Evolutionary conservation across 257 asterid genomes (phyloP), one percentile per base, ranked within the genome.

Genomic region (Fraxinus pennsylvanica): DNA sequence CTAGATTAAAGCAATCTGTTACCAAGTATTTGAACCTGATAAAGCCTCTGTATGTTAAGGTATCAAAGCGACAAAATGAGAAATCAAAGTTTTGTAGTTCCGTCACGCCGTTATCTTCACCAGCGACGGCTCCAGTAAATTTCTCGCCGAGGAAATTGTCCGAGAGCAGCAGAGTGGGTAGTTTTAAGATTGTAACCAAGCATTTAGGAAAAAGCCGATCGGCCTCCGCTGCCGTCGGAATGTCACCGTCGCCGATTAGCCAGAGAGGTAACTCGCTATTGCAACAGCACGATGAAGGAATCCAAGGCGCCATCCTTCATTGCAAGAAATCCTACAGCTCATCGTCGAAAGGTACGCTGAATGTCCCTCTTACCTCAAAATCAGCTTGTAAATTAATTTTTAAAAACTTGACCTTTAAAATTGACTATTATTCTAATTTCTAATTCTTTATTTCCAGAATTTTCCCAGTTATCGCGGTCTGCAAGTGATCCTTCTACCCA

Each of bases 241-340:
- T 30, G 13, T 79, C 82, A 35, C 78, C 85, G 54, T 76, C 85
- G 71, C 83, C 86, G 77, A 81, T 79, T 35, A 86, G 81, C 73
- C 87, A 97, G 81, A 82, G 96, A 82, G 98, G 90, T 71, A 94
- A 86, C 75, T 85, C 94, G 12, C 81, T 92, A 72, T 73, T 93
- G 69, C 89, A 90, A 38, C 95, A 90, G 45, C 80, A 83, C 36
- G 96, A 92, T 33, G 69, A 63, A 39, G 94, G 97, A 43, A 94
- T 88, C 57, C 89, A 84, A 76, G 87, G 89, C 73, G 92, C 92
- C 33, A 88, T 88, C 76, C 92, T 88, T 21, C 90, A 88, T 68
- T 88, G 92, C 86, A 88, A 88, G 79, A 84, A 61, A 39, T 88
- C 92, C 50, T 83, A 71, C 70, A 81, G 75, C 69, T 84, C 87